These are phyloP conservation scores for Lipomyces chichibuensis DNA, from an alignment of 805 yeast species.

Conservation along the genomic window DNA sequence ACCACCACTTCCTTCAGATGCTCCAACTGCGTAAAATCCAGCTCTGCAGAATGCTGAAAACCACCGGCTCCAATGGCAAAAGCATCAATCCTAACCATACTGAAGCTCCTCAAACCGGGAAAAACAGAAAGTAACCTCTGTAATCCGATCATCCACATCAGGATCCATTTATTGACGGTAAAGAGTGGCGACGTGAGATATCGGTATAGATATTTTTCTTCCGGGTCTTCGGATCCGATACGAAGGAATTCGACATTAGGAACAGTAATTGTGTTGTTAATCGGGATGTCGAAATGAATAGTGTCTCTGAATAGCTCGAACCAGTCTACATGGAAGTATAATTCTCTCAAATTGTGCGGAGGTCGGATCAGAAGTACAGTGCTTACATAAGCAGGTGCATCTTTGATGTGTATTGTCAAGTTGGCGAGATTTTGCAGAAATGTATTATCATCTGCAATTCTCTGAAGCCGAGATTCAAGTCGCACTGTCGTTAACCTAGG, in stretches of 20 bases:
- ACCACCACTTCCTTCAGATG: conserved; percentile 15
- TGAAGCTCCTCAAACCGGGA: conserved; percentile 13
- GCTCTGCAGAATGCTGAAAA: conserved; percentile 15
- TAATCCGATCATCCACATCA: conserved; percentile 19
- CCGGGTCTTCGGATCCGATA: conserved; percentile 17
- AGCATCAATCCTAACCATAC: conserved; percentile 23
- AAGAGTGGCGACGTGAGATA: conserved; percentile 27
- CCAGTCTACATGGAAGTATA: conserved; percentile 24
- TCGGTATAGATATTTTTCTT: conserved; percentile 17
- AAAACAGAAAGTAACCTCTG: conserved; percentile 14
- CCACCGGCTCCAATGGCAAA: conserved; percentile 25
- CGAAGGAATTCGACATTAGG: conserved; percentile 16
- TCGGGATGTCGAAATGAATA: conserved; percentile 15
- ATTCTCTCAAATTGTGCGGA: neutral
- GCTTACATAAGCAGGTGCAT: conserved; percentile 15
- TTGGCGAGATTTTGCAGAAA: neutral
- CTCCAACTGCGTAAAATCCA: conserved; percentile 19
- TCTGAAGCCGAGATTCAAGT: neutral
- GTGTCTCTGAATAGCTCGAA: conserved; percentile 21
- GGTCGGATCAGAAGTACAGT: conserved; percentile 1
- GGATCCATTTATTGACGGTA: conserved; percentile 24
- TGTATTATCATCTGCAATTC: neutral
- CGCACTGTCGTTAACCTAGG: neutral
- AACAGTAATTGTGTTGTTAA: neutral
- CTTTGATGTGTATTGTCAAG: conserved; percentile 16